A percentile compares a stretch with the other conserved stretches of the same genome.
Evolutionary conservation across 768 basidiomycete species (phyloP).

Genomic region (Ephemerocybe angulata): DNA sequence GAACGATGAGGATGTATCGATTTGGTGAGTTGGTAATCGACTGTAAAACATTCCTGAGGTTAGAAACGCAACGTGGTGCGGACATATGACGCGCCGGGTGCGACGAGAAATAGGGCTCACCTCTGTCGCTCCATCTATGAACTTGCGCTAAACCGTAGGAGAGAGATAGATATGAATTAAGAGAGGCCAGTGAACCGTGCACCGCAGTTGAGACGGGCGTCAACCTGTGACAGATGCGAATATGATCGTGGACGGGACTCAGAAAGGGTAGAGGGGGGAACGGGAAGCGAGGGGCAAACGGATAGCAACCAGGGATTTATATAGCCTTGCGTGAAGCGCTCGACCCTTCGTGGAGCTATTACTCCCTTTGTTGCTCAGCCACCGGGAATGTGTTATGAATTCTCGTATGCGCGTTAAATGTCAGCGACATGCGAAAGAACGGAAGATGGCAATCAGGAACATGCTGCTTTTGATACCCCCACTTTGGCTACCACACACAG

Average conservation of each 20-base stretch:
- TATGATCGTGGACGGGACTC: neutral
- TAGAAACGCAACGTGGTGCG: neutral
- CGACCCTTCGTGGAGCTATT: constrained; percentile 13
- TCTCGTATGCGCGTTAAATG: constrained; percentile 8
- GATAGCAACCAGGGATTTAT: constrained; percentile 12
- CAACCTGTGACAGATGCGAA: constrained; percentile 11
- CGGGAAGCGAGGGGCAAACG: constrained; percentile 1
- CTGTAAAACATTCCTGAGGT: constrained; percentile 9
- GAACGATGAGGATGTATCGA: constrained; percentile 1
- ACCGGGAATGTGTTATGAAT: constrained; percentile 16
- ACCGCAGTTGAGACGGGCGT: constrained; percentile 2
- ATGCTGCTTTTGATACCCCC: constrained; percentile 7
- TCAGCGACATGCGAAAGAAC: constrained; percentile 13
- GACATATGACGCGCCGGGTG: neutral
- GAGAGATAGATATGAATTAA: neutral
- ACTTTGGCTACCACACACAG: neutral
- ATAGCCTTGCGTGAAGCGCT: constrained; percentile 12
- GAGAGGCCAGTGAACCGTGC: neutral
- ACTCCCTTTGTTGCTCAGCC: constrained; percentile 14
- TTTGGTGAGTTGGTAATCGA: neutral
- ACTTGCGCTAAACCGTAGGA: neutral
- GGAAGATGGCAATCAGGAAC: constrained; percentile 15
- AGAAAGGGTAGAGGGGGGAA: neutral
- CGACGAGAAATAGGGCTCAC: constrained; percentile 1
- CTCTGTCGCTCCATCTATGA: neutral